Evolutionary conservation across 306 rosid species (phyloP).

Genomic region (Begonia peltatifolia): DNA sequence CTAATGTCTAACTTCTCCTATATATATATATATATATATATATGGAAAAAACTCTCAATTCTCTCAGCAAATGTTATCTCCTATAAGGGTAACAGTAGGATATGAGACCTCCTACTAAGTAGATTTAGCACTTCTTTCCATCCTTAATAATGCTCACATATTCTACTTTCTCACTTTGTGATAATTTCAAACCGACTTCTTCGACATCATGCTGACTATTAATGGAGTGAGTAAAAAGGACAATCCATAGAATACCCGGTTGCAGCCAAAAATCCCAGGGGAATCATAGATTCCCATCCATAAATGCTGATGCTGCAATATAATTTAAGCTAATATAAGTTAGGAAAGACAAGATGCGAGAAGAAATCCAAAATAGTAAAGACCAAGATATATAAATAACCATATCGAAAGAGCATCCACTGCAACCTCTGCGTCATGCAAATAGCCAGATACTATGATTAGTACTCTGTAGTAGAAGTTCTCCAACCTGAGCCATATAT

Average conservation of each 20-base stretch:
- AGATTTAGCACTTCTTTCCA: no score
- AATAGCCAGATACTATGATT: slow-evolving; percentile 41
- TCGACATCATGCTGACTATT: no score
- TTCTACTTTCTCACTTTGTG: no score
- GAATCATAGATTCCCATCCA: slow-evolving; percentile 75
- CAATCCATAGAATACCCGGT: slow-evolving; percentile 41
- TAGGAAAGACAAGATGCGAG: background rate
- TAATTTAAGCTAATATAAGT: background rate
- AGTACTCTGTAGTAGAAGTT: slow-evolving; percentile 44
- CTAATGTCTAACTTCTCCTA: no score
- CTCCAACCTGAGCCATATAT: slow-evolving; percentile 43
- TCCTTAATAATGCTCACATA: no score
- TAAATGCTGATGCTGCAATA: slow-evolving; percentile 39
- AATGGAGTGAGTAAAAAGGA: slow-evolving; percentile 1
- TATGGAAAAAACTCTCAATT: no score
- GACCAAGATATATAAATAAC: slow-evolving; percentile 11
- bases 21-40: no score
- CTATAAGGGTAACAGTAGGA: no score
- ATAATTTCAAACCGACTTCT: no score
- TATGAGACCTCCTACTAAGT: no score
- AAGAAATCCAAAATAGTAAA: background rate
- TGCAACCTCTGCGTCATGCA: slow-evolving; percentile 30
- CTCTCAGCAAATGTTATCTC: no score
- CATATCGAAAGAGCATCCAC: slow-evolving; percentile 65
- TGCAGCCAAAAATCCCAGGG: slow-evolving; percentile 63